Conservation (phyloP, 2,329 filamentous ascomycete genomes). For the Colletotrichum sp. region DNA sequence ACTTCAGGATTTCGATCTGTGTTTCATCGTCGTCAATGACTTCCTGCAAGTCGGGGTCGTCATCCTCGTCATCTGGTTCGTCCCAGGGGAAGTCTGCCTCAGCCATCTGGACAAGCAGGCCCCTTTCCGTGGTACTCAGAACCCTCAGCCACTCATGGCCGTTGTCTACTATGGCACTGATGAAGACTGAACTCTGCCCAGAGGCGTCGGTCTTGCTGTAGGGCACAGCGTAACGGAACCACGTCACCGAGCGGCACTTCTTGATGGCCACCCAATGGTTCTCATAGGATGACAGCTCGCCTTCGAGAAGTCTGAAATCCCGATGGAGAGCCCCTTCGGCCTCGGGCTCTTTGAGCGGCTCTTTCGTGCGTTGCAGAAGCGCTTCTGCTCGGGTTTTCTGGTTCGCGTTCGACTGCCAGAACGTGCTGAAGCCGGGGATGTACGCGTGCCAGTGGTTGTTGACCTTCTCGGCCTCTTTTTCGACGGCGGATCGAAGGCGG, state of each 20-base stretch:
- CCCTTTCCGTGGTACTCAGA: slow-evolving; percentile 31
- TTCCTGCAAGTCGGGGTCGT: slow-evolving; percentile 32
- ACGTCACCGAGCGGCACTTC: slow-evolving; percentile 7
- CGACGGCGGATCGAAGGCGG: neutral
- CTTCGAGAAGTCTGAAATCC: slow-evolving; percentile 8
- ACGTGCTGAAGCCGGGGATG: slow-evolving; percentile 13
- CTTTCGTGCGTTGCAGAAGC: neutral
- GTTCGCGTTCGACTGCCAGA: neutral
- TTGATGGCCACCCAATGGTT: slow-evolving; percentile 13
- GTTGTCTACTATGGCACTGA: slow-evolving; percentile 27
- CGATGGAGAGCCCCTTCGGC: neutral
- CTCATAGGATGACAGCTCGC: slow-evolving; percentile 2
- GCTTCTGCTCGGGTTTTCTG: neutral
- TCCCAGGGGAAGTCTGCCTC: slow-evolving; percentile 44
- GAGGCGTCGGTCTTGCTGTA: neutral
- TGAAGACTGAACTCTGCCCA: neutral
- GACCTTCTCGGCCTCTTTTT: neutral
- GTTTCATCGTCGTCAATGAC: slow-evolving; percentile 38
- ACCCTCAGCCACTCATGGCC: slow-evolving; percentile 41
- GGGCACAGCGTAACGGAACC: slow-evolving; percentile 5
- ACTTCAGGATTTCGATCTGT: slow-evolving; percentile 27
- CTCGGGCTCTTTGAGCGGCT: neutral
- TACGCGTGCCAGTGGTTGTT: slow-evolving; percentile 15
- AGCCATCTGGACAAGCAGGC: slow-evolving; percentile 40
- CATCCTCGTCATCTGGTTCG: slow-evolving; percentile 21